Base-by-base conservation (phyloP, 495 filamentous ascomycete genomes). In the Xanthoparmelia taractica region DNA sequence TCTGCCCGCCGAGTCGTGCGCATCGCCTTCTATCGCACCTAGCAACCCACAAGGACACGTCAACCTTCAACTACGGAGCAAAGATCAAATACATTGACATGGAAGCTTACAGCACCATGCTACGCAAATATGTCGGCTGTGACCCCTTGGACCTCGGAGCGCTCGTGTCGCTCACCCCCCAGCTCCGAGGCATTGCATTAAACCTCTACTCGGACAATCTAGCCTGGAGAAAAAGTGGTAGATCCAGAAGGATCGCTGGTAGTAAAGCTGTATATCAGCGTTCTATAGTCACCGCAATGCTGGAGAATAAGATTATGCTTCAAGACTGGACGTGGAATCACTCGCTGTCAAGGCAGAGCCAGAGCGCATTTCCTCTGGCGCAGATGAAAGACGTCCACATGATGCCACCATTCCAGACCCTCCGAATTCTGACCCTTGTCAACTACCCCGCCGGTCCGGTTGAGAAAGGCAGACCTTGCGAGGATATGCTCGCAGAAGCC, bases 301-400 rank as follows among this genome's bases (percentile, higher is more conserved):
- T 75, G 10, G 60, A 75, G 27, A 74, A 70, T 41, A 74, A 76
- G 10, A 72, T 79, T 15, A 70, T 70, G 41, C 81, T 96, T 36
- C 77, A 75, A 37, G 84, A 79, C 59, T 96, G 89, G 88, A 84
- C 84, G 38, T 96, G 92, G 91, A 92, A 88, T 67, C 40, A 80
- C 85, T n/a, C 77, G 88, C 34, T 60, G 13, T 48, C 23, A n/a
- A 41, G 17, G 40, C 56, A 41, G 48, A 58, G 29, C 50, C 50
- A 54, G 50, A 54, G 50, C 27, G 50, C 27, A 29, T 31, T 59
- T 27, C 70, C 81, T 45, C 69, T 87, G 15, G 71, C 75, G 1
- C 72, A 77, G 15, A 81, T 92, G 69, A 66, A 75, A 13, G 65
- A 71, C 11, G 75, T 77, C 20, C 89, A 96, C 67, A 56, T 70